Evolutionary conservation across 176 grass and related monocot species (phyloP), one percentile per base, ranked within the genome.

Genomic region (Ananas comosus): DNA sequence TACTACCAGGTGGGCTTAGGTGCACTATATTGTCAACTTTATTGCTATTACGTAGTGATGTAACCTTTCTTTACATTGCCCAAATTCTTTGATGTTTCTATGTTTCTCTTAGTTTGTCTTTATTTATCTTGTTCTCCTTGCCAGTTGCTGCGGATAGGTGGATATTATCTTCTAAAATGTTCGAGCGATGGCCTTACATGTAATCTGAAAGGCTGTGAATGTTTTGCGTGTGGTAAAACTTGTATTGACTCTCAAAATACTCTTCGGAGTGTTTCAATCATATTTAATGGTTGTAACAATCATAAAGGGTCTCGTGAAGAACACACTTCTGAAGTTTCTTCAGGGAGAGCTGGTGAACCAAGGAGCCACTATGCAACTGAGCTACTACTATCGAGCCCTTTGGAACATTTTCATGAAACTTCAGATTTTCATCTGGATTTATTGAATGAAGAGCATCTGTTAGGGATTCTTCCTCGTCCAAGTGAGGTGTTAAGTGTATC

Each of bases 161-260:
- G 64, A 64, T 92, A 73, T 72, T 96, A 90, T 89, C 74, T 92
- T 87, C 81, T 96, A 56, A 80, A 92, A 66, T 96, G 93, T 72
- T 72, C 79, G 13, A 67, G 29, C 68, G 77, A 72, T 61, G 71
- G 56, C 81, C 51, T 33, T 19, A 33, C 25, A 21, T 71, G 25
- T 65, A 33, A 42, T 28, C 23, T 67, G 52, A 72, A 81, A 70
- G 64, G 21, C 14, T 92, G 89, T 68, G 79, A 74, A 73, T 86
- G 86, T 79, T 66, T 87, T 18, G 57, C 68, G 69, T 50, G 51
- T 48, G 67, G 76, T 54, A 82, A 86, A 81, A 19, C 82, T 67
- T 72, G 76, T 23, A 13, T 92, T 58, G 74, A 80, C 79, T 83
- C 70, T 70, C 21, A 67, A 72, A 71, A 78, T 74, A 87, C 50